These are phyloP conservation scores for Tetrastigma voinierianum DNA, from an alignment of 164 flowering plant species.

Conservation along the genomic window DNA sequence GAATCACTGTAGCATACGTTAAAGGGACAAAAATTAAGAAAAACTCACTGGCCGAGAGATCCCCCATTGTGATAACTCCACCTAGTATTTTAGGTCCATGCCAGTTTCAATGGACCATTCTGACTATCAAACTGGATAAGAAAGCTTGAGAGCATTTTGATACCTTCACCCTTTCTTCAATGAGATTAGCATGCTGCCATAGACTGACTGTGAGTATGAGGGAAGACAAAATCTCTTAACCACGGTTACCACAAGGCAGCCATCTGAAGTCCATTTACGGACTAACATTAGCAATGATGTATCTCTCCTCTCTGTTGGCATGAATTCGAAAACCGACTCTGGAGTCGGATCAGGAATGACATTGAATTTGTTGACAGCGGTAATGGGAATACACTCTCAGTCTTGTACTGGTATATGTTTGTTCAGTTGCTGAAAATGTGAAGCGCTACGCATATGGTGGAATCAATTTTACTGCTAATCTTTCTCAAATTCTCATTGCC, in stretches of 20 bases:
- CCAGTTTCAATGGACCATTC: no score
- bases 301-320: slow-evolving; percentile 26
- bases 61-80: no score
- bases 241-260: slow-evolving; percentile 23
- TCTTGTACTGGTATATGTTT: slow-evolving; percentile 22
- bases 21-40: no score
- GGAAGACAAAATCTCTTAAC: slow-evolving; percentile 7
- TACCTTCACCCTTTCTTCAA: no score
- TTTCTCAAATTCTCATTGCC: slow-evolving; percentile 12
- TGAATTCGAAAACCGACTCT: slow-evolving; percentile 27
- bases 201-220: no score
- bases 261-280: slow-evolving; percentile 30
- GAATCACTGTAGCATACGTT: no score
- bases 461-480: slow-evolving; percentile 21
- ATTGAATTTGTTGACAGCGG: slow-evolving; percentile 27
- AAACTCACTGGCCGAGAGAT: no score
- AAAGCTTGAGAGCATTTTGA: no score
- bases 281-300: slow-evolving; percentile 26
- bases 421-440: slow-evolving; percentile 23
- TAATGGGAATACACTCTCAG: slow-evolving; percentile 27
- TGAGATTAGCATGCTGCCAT: no score
- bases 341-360: slow-evolving; percentile 28
- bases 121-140: no score
- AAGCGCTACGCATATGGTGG: slow-evolving; percentile 21
- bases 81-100: no score